phyloP scores from a whole-genome alignment of 2,329 filamentous ascomycete genomes.

The Fusarium burgessii region DNA sequence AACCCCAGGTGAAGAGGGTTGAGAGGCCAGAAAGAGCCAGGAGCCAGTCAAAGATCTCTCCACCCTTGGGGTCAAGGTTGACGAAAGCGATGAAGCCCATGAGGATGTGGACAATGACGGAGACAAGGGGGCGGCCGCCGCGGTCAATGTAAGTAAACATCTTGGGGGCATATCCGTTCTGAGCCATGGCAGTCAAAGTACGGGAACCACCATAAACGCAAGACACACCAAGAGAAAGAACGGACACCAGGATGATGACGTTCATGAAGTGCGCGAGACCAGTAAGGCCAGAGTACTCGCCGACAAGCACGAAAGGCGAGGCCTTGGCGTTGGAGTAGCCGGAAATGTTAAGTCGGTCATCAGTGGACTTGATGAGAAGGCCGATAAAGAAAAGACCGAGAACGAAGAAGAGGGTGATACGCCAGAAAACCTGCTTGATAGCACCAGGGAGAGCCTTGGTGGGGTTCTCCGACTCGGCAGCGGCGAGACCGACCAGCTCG shows the following conservation, averaged over 20 bases:
- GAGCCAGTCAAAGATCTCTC: conserved; percentile 72
- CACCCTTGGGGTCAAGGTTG: conserved; percentile 59
- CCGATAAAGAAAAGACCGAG: conserved; percentile 63
- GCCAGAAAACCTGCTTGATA: conserved; percentile 77
- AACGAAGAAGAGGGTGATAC: conserved; percentile 64
- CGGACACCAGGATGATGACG: conserved; percentile 65
- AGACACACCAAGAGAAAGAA: conserved; percentile 67
- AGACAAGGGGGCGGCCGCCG: conserved; percentile 62
- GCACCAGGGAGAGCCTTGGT: conserved; percentile 79
- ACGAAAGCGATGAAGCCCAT: conserved; percentile 64
- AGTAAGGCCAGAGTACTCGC: conserved; percentile 60
- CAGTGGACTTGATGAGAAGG: conserved; percentile 58
- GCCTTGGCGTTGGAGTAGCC: conserved; percentile 49
- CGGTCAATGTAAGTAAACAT: conserved; percentile 66
- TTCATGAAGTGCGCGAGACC: conserved; percentile 67
- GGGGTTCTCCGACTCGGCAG: conserved; percentile 75
- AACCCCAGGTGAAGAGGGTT: conserved; percentile 74
- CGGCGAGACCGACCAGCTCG: conserved; percentile 76
- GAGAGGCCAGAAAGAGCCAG: conserved; percentile 72
- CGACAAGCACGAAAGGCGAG: conserved; percentile 65
- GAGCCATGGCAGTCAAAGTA: conserved; percentile 65
- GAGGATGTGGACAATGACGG: conserved; percentile 59
- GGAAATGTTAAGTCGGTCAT: conserved; percentile 55
- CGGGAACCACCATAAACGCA: conserved; percentile 67
- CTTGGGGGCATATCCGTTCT: conserved; percentile 66